phyloP scores from a whole-genome alignment of 1,139 yeast species.

The Suhomyces maxii region DNA sequence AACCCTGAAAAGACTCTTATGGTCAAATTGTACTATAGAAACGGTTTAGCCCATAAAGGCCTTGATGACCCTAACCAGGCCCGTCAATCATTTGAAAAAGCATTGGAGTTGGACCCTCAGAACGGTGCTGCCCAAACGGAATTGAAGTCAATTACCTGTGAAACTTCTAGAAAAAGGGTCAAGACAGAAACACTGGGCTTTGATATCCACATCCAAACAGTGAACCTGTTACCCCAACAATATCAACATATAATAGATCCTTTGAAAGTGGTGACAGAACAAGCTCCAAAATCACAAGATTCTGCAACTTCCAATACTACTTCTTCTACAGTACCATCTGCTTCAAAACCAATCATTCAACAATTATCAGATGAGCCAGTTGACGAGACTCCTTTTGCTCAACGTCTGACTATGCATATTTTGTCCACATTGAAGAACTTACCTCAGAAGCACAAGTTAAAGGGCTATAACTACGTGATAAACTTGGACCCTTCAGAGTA shows the following conservation, averaged over 20 bases:
- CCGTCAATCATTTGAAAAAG: constrained; percentile 35
- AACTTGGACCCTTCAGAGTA: constrained; percentile 29
- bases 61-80: constrained; percentile 36
- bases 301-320: not conserved
- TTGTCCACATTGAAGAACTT: constrained; percentile 28
- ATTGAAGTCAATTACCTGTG: constrained; percentile 15
- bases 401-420: constrained; percentile 32
- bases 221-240: constrained; percentile 46
- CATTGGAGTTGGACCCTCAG: constrained; percentile 45
- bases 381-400: constrained; percentile 15
- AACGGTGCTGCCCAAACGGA: constrained; percentile 39
- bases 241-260: constrained; percentile 18
- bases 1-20: constrained; percentile 32
- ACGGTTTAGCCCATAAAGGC: constrained; percentile 47
- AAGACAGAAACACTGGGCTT: constrained; percentile 9
- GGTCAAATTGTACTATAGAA: constrained; percentile 59
- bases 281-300: not conserved
- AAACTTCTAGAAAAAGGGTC: constrained; percentile 14
- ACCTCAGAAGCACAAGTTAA: constrained; percentile 27
- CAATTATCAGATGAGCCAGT: not conserved
- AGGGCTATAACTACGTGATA: constrained; percentile 45
- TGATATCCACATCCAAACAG: constrained; percentile 42
- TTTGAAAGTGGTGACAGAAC: no score
- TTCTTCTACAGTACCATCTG: not conserved
- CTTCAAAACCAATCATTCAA: not conserved